Conservation (phyloP, 371 early-diverging fungal species). For the Mortierella sp. region DNA sequence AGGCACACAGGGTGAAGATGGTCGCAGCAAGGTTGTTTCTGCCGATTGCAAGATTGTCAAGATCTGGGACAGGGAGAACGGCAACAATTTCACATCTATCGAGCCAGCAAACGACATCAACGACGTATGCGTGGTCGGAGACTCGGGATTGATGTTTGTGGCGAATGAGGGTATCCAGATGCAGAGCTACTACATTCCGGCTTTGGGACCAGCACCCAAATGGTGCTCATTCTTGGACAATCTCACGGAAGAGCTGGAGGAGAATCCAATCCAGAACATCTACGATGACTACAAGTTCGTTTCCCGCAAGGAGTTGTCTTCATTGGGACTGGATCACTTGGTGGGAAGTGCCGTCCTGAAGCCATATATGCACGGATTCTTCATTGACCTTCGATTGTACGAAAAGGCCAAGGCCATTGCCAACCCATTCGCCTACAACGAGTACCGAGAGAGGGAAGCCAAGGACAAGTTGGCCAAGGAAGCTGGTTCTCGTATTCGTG, state of each 20-base stretch:
- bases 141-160: slow-evolving; percentile 92
- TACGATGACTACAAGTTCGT: slow-evolving; percentile 99
- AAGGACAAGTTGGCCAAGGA: slow-evolving; percentile 89
- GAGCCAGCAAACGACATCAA: slow-evolving; percentile 95
- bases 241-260: slow-evolving; percentile 98
- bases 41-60: slow-evolving; percentile 93
- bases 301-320: slow-evolving; percentile 87
- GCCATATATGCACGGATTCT: slow-evolving; percentile 99
- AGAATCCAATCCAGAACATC: slow-evolving; percentile 83
- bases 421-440: slow-evolving; percentile 97
- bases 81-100: slow-evolving; percentile 88
- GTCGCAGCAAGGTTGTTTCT: slow-evolving; percentile 81
- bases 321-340: slow-evolving; percentile 90
- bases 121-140: slow-evolving; percentile 85
- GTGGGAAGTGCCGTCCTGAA: slow-evolving; percentile 94
- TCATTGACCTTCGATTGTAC: slow-evolving; percentile 94
- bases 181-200: slow-evolving; percentile 92
- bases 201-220: slow-evolving; percentile 94
- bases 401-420: slow-evolving; percentile 96
- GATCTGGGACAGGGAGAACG: slow-evolving; percentile 88
- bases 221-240: slow-evolving; percentile 98
- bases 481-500: slow-evolving; percentile 89
- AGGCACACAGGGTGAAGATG: slow-evolving; percentile 63
- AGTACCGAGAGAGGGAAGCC: slow-evolving; percentile 81
- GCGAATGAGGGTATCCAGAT: slow-evolving; percentile 97